phyloP scores from a whole-genome alignment of 768 basidiomycete species.

The Russula virescens region DNA sequence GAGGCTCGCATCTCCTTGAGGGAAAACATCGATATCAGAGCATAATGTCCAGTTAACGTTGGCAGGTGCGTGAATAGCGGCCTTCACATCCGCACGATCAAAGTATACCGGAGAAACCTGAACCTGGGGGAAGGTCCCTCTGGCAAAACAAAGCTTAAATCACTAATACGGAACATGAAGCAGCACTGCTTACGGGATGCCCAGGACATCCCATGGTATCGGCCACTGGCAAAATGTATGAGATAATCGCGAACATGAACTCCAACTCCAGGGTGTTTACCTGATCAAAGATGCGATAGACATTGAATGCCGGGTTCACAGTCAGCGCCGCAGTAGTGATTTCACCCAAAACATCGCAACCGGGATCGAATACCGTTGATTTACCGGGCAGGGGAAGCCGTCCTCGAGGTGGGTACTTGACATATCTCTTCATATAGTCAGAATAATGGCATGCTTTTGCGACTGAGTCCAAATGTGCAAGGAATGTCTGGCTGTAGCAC shows the following conservation, averaged over 20 bases:
- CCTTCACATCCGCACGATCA: slow-evolving; percentile 60
- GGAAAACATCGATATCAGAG: slow-evolving; percentile 54
- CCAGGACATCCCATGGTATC: slow-evolving; percentile 72
- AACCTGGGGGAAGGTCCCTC: slow-evolving; percentile 48
- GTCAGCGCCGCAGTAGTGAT: too few species aligned
- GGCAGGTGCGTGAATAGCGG: slow-evolving; percentile 63
- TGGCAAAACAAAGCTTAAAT: slow-evolving; percentile 22
- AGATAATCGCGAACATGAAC: neutral
- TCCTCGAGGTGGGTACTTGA: too few species aligned
- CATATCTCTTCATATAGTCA: too few species aligned
- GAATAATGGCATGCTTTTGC: too few species aligned
- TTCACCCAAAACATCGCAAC: too few species aligned
- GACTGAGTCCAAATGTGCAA: too few species aligned
- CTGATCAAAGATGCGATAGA: slow-evolving; percentile 73
- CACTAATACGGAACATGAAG: neutral
- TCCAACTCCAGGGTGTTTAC: slow-evolving; percentile 28
- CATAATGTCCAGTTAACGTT: slow-evolving; percentile 61
- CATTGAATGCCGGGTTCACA: too few species aligned
- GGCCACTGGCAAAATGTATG: slow-evolving; percentile 39
- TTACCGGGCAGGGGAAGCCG: too few species aligned
- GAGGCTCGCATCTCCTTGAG: slow-evolving; percentile 51
- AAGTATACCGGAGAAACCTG: slow-evolving; percentile 65
- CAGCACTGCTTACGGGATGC: slow-evolving; percentile 55
- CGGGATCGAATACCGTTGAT: too few species aligned
- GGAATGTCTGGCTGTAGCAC: too few species aligned